Base-by-base conservation (phyloP, 805 yeast species). In the Yamadazyma paraphyllophila region DNA sequence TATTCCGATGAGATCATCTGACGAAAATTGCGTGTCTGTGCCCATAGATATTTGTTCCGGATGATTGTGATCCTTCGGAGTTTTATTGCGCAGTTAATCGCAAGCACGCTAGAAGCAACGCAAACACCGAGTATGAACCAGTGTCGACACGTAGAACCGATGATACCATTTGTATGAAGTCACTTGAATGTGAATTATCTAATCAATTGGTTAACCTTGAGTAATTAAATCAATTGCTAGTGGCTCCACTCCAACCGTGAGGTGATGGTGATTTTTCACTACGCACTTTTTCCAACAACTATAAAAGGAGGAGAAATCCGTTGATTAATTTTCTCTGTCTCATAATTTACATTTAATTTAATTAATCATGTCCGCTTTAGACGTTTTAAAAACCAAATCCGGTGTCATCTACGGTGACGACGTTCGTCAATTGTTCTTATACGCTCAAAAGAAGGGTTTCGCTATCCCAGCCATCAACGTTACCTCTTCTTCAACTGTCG, bases 321-420 rank as follows among this genome's bases (percentile, higher is more conserved):
- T 20, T 20, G 24, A 20, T 20, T 6, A 20, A 20, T 20, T 20
- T 20, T 20, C 24, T 20, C 24, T 20, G 24, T 20, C 24, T 25
- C 33, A 34, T 7, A 14, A 10, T 40, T 16, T 12, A n/a, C 2
- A 26, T 26, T 31, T 34, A 14, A 39, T 12, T 39, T 31, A 26
- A 10, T 29, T 29, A 26, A 44, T 14, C 29, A 80, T 80, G 85
- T 80, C 82, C 70, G 80, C 73, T 58, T 74, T 76, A 73, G 90
- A 84, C 63, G 89, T 89, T 71, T 79, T 91, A 63, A 74, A 77
- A 61, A 85, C 95, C 80, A 91, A 94, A 76, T 65, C 94, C 69
- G 99, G 99, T 82, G 99, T 94, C 75, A 90, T 94, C 73, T 94
- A 88, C 76, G 99, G 99, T 67, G 97, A 92, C 64, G 99, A 94